These are phyloP conservation scores for Boletales sp. DNA, from an alignment of 768 basidiomycete species.

Conservation along the genomic window DNA sequence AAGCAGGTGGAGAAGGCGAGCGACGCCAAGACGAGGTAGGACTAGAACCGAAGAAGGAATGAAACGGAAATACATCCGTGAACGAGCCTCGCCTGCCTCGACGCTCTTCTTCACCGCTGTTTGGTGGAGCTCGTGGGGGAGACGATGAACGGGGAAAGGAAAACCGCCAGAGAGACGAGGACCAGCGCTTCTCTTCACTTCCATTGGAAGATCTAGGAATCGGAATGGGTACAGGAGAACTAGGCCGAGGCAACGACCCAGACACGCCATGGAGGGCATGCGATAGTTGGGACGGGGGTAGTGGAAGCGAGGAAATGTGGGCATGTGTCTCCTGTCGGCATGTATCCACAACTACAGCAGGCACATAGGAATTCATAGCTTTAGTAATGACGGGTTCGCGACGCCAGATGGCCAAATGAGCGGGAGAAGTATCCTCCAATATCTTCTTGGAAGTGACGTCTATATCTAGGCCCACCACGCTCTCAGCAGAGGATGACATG, in stretches of 20 bases:
- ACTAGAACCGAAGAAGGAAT: slow-evolving; percentile 31
- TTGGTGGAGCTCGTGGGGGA: slow-evolving; percentile 24
- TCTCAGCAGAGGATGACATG: slow-evolving; percentile 36
- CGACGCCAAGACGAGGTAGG: slow-evolving; percentile 33
- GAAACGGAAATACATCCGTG: slow-evolving; percentile 47
- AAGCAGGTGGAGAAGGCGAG: slow-evolving; percentile 40
- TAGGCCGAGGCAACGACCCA: slow-evolving; percentile 20
- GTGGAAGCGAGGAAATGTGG: slow-evolving; percentile 6
- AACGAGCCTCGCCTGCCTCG: slow-evolving; percentile 29
- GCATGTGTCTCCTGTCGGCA: slow-evolving; percentile 23
- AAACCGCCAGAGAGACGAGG: slow-evolving; percentile 33
- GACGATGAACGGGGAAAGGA: slow-evolving; percentile 31
- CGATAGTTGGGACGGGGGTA: slow-evolving; percentile 11
- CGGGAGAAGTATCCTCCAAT: slow-evolving; percentile 28
- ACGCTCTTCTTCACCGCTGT: slow-evolving; percentile 19
- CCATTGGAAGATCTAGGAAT: slow-evolving; percentile 27
- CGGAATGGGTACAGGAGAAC: slow-evolving; percentile 28
- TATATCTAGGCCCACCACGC: slow-evolving; percentile 31
- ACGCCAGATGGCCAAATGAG: slow-evolving; percentile 31
- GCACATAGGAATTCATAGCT: slow-evolving; percentile 22
- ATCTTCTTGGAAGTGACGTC: slow-evolving; percentile 30
- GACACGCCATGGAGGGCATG: slow-evolving; percentile 9
- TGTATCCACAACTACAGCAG: slow-evolving; percentile 25
- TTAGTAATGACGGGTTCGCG: slow-evolving; percentile 26
- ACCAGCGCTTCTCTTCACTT: slow-evolving; percentile 33